Conservation (phyloP, 495 filamentous ascomycete genomes). For the Platismatia glauca region DNA sequence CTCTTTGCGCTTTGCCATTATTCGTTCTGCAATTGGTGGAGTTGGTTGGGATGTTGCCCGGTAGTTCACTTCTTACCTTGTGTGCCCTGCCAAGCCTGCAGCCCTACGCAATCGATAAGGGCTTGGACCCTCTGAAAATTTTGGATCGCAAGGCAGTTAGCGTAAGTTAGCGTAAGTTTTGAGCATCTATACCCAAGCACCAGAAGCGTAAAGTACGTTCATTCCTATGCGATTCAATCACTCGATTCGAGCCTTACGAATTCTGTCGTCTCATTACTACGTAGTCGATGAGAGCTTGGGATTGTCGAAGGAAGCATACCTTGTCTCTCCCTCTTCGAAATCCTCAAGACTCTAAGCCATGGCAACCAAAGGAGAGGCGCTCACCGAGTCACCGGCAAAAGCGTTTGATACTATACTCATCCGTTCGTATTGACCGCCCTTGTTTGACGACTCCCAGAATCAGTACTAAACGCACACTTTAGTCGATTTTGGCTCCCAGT, state of each 20-base stretch:
- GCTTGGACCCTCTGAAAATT: background rate
- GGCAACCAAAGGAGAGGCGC: background rate
- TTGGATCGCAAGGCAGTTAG: background rate
- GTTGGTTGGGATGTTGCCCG: background rate
- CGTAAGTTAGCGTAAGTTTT: too few relatives aligned
- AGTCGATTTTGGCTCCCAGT: background rate
- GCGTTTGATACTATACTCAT: slow-evolving; percentile 4
- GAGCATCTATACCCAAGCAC: too few relatives aligned
- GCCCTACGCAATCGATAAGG: slow-evolving; percentile 1
- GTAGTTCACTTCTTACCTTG: background rate
- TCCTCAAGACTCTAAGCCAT: background rate
- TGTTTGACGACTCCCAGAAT: background rate
- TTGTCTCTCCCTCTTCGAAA: background rate
- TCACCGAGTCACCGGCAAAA: background rate
- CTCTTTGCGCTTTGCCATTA: slow-evolving; percentile 24
- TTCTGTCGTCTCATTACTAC: background rate
- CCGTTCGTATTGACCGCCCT: background rate
- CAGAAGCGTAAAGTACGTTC: background rate
- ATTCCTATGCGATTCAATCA: background rate
- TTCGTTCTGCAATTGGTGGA: slow-evolving; percentile 1
- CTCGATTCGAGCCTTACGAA: background rate
- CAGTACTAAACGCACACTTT: background rate
- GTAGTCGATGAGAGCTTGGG: background rate
- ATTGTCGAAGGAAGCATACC: background rate
- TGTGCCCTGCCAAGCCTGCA: background rate